These are phyloP conservation scores for Wickerhamomyces hampshirensis DNA, from an alignment of 805 yeast species.

Conservation along the genomic window DNA sequence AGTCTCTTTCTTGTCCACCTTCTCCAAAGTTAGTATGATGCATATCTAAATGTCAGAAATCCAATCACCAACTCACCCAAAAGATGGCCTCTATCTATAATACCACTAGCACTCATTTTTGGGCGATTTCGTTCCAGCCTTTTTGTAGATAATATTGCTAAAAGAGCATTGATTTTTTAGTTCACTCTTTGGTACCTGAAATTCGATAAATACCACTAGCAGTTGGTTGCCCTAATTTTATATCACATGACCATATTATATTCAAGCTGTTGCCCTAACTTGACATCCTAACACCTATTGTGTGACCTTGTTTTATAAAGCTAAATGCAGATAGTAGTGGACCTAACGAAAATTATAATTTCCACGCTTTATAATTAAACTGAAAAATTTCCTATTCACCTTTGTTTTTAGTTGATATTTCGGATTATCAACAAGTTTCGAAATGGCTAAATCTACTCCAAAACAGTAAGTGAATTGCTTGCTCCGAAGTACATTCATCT, in stretches of 20 bases:
- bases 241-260: background rate
- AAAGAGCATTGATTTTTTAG: background rate
- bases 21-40: background rate
- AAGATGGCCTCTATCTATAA: constrained; percentile 5
- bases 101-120: constrained; percentile 7
- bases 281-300: too few relatives aligned
- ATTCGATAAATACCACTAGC: background rate
- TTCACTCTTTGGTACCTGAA: background rate
- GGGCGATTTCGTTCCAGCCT: too few relatives aligned
- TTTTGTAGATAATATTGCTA: background rate
- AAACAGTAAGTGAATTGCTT: constrained; percentile 25
- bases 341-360: background rate
- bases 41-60: too few relatives aligned
- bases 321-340: background rate
- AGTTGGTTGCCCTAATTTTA: background rate
- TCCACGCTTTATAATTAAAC: background rate
- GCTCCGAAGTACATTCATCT: background rate
- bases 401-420: background rate
- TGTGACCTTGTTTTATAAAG: background rate
- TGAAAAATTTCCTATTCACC: constrained; percentile 4
- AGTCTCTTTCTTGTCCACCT: constrained; percentile 39
- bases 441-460: constrained; percentile 28
- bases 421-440: constrained; percentile 1
- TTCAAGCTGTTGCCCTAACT: background rate
- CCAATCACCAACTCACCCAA: background rate